These are phyloP conservation scores for Penicillium psychrofluorescens DNA, from an alignment of 495 filamentous ascomycete genomes.

Conservation along the genomic window DNA sequence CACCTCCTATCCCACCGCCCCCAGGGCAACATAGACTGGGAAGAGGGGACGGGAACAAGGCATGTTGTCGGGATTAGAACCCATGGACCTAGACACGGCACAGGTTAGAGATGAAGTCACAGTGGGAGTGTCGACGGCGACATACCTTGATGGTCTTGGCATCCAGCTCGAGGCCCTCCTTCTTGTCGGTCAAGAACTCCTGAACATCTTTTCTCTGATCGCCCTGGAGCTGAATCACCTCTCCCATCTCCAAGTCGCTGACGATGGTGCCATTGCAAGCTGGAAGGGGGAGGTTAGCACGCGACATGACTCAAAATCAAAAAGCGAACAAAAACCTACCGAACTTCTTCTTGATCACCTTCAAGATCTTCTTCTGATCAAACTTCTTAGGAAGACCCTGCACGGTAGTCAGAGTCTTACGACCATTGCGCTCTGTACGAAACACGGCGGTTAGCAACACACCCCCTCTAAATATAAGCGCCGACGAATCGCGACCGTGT, in stretches of 20 bases:
- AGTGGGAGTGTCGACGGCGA: background rate
- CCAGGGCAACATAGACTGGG: conserved; percentile 33
- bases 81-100: conserved; percentile 42
- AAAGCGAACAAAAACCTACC: conserved; percentile 49
- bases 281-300: conserved; percentile 20
- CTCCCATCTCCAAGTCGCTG: conserved; percentile 92
- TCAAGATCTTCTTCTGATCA: conserved; percentile 98
- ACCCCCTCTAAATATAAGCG: conserved; percentile 3
- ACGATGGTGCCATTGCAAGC: conserved; percentile 99
- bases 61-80: conserved; percentile 43
- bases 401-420: conserved; percentile 99
- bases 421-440: conserved; percentile 94
- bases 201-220: conserved; percentile 98
- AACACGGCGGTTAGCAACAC: conserved; percentile 14
- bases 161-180: conserved; percentile 84
- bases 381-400: conserved; percentile 98
- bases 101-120: conserved; percentile 1
- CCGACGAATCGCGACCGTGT: conserved; percentile 3
- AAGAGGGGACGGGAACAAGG: conserved; percentile 38
- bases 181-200: conserved; percentile 93
- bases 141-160: conserved; percentile 93
- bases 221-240: conserved; percentile 99
- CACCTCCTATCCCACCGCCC: conserved; percentile 32
- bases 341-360: conserved; percentile 99
- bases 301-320: background rate